Conservation (phyloP, 257 asterid genomes). For the Primulina eburnea region DNA sequence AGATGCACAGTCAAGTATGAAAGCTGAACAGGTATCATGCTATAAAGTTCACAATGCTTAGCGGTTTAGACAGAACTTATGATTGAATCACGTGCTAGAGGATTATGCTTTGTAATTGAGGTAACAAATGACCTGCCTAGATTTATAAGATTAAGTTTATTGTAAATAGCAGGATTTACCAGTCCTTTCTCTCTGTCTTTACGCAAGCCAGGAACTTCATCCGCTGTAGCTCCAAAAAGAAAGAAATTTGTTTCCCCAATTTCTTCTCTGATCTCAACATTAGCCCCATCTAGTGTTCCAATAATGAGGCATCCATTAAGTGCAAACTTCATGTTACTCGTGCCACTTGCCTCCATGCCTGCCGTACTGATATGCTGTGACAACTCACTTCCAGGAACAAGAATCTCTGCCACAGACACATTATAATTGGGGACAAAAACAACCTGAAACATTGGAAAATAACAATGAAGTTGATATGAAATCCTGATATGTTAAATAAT, state of each 20-base stretch:
- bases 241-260: conserved; percentile 85
- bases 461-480: conserved; percentile 6
- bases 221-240: conserved; percentile 96
- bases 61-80: conserved; percentile 6
- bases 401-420: conserved; percentile 97
- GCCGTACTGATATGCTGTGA: conserved; percentile 99
- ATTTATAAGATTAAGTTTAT: conserved; percentile 5
- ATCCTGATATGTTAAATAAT: not conserved
- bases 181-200: conserved; percentile 87
- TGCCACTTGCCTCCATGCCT: conserved; percentile 99
- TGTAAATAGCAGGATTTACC: conserved; percentile 39
- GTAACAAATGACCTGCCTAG: conserved; percentile 2
- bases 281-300: conserved; percentile 98
- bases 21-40: conserved; percentile 13
- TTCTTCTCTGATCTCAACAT: conserved; percentile 97
- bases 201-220: conserved; percentile 79
- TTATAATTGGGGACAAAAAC: conserved; percentile 96
- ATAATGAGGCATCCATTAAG: conserved; percentile 95
- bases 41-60: conserved; percentile 1
- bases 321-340: conserved; percentile 98
- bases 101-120: conserved; percentile 2
- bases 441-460: conserved; percentile 44
- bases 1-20: not conserved
- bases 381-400: conserved; percentile 96
- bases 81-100: not conserved